Base-by-base conservation (phyloP, 2,329 filamentous ascomycete genomes). In the Saccharata proteae region DNA sequence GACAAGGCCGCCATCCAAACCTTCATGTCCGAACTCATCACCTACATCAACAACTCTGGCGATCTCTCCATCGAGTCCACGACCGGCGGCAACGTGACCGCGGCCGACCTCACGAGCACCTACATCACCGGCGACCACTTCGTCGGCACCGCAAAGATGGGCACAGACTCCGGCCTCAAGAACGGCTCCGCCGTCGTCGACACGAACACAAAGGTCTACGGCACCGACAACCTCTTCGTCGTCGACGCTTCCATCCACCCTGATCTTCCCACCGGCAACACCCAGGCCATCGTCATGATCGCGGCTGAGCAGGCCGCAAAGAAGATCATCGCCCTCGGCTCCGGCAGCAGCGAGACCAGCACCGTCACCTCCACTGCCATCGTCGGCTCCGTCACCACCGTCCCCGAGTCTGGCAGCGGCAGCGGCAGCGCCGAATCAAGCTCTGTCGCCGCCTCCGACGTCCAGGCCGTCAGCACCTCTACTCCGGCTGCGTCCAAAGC, bases 221-320 rank as follows among this genome's bases (percentile, higher is more conserved):
- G 46, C 14, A 49, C 46, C 4, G 44, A 48, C 21, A 47, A 49
- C 19, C 29, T 47, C n/a, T 52, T 46, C 38, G 37, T 50, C n/a
- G 71, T 80, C 4, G 76, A 81, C 43, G 76, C 70, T 1, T 70
- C 68, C 38, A 74, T 81, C 44, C 77, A 80, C 57, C 76, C 77
- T 0, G 77, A 77, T 39, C 69, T 80, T 42, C 65, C 74, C 3
- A 74, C 74, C 1, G 72, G 74, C 12, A 83, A 83, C 54, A 78
- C 77, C 2, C 69, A 71, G 28, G 67, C 73, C 2, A 67, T 72
- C 22, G 71, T 80, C 42, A 73, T 80, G 48, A 62, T 74, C 20
- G 72, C 67, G 12, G 69, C 74, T 12, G 77, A 80, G 58, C 64
- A 66, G 24, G 74, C 74, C 6, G 65, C 65, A 4, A 60, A 61